phyloP scores from a whole-genome alignment of 1,284 basidiomycete genomes.

The Inonotus hispidus region DNA sequence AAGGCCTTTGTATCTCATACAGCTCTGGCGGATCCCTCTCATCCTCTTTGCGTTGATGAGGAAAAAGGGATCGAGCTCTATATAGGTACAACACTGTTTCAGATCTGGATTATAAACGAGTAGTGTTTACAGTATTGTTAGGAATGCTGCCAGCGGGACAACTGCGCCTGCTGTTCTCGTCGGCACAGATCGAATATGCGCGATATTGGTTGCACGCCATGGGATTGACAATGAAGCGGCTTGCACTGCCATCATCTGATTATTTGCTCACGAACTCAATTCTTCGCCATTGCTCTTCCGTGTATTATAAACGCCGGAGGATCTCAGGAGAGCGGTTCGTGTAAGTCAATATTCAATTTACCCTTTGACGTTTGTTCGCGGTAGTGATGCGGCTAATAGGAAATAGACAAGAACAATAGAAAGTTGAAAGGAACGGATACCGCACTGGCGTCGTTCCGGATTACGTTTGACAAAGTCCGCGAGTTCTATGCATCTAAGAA shows the following conservation, averaged over 20 bases:
- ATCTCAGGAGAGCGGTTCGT: constrained; percentile 54
- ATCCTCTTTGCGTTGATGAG: constrained; percentile 64
- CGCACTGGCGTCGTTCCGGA: constrained; percentile 48
- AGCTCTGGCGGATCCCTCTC: constrained; percentile 58
- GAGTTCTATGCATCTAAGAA: constrained; percentile 51
- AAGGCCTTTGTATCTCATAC: constrained; percentile 65
- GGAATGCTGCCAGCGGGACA: constrained; percentile 6
- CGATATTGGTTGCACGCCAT: constrained; percentile 79
- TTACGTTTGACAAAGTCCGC: constrained; percentile 63
- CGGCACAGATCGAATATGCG: constrained; percentile 78
- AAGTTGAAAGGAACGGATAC: constrained; percentile 49
- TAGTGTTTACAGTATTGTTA: not conserved
- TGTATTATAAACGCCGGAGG: constrained; percentile 50
- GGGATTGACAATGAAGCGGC: constrained; percentile 54
- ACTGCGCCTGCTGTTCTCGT: constrained; percentile 65
- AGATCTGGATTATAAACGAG: not conserved
- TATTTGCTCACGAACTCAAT: constrained; percentile 55
- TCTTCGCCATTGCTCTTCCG: constrained; percentile 50
- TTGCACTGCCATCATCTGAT: constrained; percentile 69
- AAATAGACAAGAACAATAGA: constrained; percentile 74
- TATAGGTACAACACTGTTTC: constrained; percentile 46
- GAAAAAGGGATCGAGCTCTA: constrained; percentile 63
- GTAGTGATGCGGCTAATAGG: constrained; percentile 35
- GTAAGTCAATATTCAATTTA: constrained; percentile 29
- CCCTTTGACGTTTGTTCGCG: not conserved